Conservation (phyloP, 2,329 filamentous ascomycete species). For the Cladosporium sp. region DNA sequence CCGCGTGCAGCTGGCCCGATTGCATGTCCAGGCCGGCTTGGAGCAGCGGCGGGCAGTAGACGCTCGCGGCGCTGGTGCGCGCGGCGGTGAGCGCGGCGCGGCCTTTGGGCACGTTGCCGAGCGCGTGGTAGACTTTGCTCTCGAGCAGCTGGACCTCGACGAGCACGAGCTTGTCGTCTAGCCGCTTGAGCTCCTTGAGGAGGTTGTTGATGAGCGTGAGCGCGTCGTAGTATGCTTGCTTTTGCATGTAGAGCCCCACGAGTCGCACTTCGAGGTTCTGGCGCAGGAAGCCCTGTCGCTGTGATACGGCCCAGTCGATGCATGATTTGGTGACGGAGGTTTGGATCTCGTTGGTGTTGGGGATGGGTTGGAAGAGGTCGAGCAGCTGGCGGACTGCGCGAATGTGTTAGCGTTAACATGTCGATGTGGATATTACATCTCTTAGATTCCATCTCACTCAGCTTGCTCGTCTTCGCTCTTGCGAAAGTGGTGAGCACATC, state of each 20-base stretch:
- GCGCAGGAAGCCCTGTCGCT: conserved; percentile 90
- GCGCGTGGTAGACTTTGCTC: conserved; percentile 92
- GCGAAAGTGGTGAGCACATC: conserved; percentile 92
- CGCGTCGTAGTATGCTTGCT: conserved; percentile 95
- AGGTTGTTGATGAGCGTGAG: conserved; percentile 94
- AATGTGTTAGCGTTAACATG: background rate
- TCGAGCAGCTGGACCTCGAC: conserved; percentile 97
- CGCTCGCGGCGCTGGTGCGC: conserved; percentile 88
- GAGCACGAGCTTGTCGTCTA: conserved; percentile 96
- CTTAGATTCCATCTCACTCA: conserved; percentile 58
- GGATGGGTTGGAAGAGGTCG: conserved; percentile 89
- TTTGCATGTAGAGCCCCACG: conserved; percentile 90
- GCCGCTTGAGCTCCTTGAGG: conserved; percentile 90
- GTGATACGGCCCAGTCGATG: conserved; percentile 97
- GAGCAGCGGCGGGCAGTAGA: conserved; percentile 91
- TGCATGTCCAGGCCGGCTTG: conserved; percentile 99
- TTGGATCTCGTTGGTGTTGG: conserved; percentile 90
- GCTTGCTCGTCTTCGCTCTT: conserved; percentile 96
- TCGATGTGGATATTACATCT: background rate
- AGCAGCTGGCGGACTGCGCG: conserved; percentile 76
- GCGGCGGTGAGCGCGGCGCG: conserved; percentile 91
- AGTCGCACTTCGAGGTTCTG: conserved; percentile 97
- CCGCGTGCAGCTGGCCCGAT: conserved; percentile 96
- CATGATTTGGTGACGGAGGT: conserved; percentile 95
- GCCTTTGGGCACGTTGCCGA: conserved; percentile 93